Evolutionary conservation across 768 basidiomycete genomes (phyloP).

Genomic region (Kwoniella pini): DNA sequence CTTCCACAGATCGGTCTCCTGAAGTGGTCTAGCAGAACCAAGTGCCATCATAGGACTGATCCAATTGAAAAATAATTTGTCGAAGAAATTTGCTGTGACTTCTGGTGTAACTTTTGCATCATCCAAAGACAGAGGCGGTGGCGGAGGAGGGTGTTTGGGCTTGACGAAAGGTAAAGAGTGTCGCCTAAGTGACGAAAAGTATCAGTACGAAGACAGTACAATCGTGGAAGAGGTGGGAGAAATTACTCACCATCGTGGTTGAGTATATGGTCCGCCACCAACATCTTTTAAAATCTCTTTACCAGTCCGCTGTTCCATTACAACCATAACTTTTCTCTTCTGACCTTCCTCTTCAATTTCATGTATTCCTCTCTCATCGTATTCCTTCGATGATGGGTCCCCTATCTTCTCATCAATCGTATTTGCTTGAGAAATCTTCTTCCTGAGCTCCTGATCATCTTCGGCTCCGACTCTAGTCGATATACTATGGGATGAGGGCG

Average conservation of each 20-base stretch:
- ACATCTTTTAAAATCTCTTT: slow-evolving; percentile 39
- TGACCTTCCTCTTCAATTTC: slow-evolving; percentile 41
- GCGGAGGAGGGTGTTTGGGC: slow-evolving; percentile 51
- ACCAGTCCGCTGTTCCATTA: slow-evolving; percentile 44
- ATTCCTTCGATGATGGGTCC: slow-evolving; percentile 6
- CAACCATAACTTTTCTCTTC: slow-evolving; percentile 39
- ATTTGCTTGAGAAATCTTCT: not conserved
- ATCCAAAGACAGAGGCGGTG: slow-evolving; percentile 51
- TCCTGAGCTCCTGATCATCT: slow-evolving; percentile 7
- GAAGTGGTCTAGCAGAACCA: slow-evolving; percentile 78
- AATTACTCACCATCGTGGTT: slow-evolving; percentile 46
- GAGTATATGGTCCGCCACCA: slow-evolving; percentile 39
- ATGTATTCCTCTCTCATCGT: slow-evolving; percentile 36
- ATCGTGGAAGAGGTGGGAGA: too few species aligned
- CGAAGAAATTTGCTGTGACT: slow-evolving; percentile 64
- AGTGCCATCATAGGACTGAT: slow-evolving; percentile 68
- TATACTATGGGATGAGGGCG: slow-evolving; percentile 9
- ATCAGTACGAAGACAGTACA: too few species aligned
- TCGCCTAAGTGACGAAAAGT: slow-evolving; percentile 23
- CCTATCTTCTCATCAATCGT: not conserved
- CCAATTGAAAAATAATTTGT: slow-evolving; percentile 71
- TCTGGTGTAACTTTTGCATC: slow-evolving; percentile 63
- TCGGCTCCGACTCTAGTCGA: slow-evolving; percentile 19
- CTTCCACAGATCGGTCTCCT: slow-evolving; percentile 77
- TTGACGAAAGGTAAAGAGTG: slow-evolving; percentile 50